A percentile compares a stretch with the other conserved stretches of the same genome.
phyloP scores from a whole-genome alignment of 2,329 filamentous ascomycete species.

The Aspergillus quadricinctus region DNA sequence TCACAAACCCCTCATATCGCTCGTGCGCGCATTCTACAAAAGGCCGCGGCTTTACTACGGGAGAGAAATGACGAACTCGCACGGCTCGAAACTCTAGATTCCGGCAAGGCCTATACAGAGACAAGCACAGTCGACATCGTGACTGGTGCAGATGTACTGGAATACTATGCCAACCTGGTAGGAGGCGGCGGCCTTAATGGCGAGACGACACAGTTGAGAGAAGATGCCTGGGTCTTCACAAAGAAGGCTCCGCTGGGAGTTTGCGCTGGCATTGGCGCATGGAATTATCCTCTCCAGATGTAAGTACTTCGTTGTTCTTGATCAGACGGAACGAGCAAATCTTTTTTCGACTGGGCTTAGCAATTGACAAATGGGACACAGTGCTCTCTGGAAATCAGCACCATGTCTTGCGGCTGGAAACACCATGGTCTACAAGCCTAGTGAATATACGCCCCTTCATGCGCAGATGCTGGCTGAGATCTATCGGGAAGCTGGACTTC shows the following conservation, averaged over 20 bases:
- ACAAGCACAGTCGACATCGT: conserved; percentile 78
- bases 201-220: conserved; percentile 68
- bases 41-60: conserved; percentile 69
- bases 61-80: conserved; percentile 76
- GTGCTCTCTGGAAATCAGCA: conserved; percentile 80
- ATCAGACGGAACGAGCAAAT: background rate
- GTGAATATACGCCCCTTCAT: conserved; percentile 82
- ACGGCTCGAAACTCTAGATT: conserved; percentile 74
- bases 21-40: conserved; percentile 72
- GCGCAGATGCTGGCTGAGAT: conserved; percentile 70
- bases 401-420: conserved; percentile 82
- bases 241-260: conserved; percentile 78
- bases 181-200: conserved; percentile 75
- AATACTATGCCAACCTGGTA: conserved; percentile 79
- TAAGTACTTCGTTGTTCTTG: conserved; percentile 17
- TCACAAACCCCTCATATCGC: conserved; percentile 68
- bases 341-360: background rate
- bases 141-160: conserved; percentile 78
- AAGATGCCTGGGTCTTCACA: conserved; percentile 77
- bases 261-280: conserved; percentile 81
- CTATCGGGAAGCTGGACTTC: conserved; percentile 73
- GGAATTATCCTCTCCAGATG: conserved; percentile 92
- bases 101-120: conserved; percentile 80
- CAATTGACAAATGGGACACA: conserved; percentile 14
- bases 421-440: conserved; percentile 88